Base-by-base conservation (phyloP, 768 basidiomycete genomes). In the Lenzites betulinus region DNA sequence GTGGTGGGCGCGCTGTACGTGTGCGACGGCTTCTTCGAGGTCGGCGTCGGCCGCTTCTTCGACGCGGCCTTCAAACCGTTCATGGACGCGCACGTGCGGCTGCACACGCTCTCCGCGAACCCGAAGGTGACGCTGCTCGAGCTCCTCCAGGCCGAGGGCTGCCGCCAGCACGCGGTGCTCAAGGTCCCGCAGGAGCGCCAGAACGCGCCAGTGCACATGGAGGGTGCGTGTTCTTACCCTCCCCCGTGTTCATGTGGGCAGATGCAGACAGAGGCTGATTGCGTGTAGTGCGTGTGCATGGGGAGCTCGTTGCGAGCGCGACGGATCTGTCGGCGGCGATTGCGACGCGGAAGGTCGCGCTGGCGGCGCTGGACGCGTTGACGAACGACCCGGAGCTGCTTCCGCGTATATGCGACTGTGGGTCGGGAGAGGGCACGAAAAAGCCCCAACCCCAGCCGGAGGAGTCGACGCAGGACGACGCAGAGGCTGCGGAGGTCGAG, bases 1-100 rank as follows among this genome's bases (percentile, higher is more conserved):
- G 78, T 90, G 41, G 77, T 92, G 36, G 93, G 91, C 9, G 92
- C 90, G 11, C 75, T 92, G 51, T 91, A 87, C 73, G 81, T 94
- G 63, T 89, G 86, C 22, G 91, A 93, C 69, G 78, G 81, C 55
- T 90, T 87, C 73, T 81, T 83, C 18, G 80, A 81, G 25, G 73
- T 76, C 52, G 89, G 89, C 4, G 80, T 81, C 25, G 81, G 89
- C 66, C 74, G 75, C 0, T 78, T 94, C 66, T 94, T 89, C 73
- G 79, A 86, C 57, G 82, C 78, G 52, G 75, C 88, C 48, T 76
- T 93, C 55, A 80, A 84, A 71, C 92, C 92, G 6, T 95, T 94
- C 71, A 91, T 87, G 67, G 86, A 92, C 72, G 80, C 80, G 64
- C 84, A 92, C 64, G 82, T 93, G 71, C 85, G 85, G 26, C 75